phyloP scores from a whole-genome alignment of 148 eudicot species.

The Agrostemma githago region DNA sequence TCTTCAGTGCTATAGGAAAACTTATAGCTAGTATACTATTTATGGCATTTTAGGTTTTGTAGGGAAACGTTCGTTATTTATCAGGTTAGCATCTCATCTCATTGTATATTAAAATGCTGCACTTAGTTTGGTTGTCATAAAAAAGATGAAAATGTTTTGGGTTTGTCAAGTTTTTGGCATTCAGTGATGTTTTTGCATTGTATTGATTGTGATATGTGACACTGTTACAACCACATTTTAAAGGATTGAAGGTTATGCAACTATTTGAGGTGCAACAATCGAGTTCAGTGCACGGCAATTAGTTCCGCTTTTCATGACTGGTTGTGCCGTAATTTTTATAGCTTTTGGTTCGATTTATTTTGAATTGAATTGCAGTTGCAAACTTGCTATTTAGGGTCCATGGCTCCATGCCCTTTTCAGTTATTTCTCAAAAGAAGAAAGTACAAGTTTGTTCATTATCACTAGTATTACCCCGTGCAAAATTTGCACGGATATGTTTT shows the following conservation, averaged over 20 bases:
- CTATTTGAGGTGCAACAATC: not conserved
- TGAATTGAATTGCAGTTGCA: not conserved
- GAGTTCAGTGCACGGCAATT: not conserved
- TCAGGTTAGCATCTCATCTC: constrained; percentile 17
- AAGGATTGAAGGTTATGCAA: not conserved
- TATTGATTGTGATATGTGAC: not conserved
- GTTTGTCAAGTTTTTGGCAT: not conserved
- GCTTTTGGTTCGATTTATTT: not conserved
- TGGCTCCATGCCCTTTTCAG: not conserved
- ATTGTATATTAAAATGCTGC: constrained; percentile 24
- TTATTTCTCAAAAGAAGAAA: too few relatives aligned
- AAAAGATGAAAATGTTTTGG: not conserved
- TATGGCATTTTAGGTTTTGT: constrained; percentile 26
- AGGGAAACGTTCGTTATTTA: constrained; percentile 15
- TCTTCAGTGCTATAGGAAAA: constrained; percentile 13
- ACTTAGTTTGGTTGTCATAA: constrained; percentile 3
- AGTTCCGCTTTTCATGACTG: not conserved
- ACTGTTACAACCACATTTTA: not conserved
- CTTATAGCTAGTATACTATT: constrained; percentile 23
- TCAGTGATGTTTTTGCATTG: not conserved
- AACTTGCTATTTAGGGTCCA: not conserved
- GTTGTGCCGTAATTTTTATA: not conserved
- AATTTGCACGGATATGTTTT: too few relatives aligned
- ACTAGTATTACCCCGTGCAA: too few relatives aligned
- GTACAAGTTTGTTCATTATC: not conserved